Conservation (phyloP, 2,329 filamentous ascomycete genomes). For the Tolypocladium endophyticum region DNA sequence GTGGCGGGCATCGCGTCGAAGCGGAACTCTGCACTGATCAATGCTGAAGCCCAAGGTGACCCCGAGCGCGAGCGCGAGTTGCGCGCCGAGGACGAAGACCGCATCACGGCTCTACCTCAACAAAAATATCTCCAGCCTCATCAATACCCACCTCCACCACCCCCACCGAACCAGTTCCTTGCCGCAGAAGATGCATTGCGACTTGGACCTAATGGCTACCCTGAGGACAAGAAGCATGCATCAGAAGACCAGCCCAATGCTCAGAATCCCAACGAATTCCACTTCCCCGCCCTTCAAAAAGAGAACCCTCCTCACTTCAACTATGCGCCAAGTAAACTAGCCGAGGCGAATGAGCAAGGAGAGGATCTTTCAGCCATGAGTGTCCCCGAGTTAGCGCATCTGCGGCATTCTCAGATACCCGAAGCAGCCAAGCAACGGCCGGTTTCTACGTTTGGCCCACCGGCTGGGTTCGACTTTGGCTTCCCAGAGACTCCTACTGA, state of each 20-base stretch:
- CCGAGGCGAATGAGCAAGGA: conserved; percentile 7
- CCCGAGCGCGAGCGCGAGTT: conserved; percentile 69
- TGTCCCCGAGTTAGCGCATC: conserved; percentile 46
- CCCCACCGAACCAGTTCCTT: conserved; percentile 5
- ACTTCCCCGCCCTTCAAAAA: conserved; percentile 44
- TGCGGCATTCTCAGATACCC: conserved; percentile 35
- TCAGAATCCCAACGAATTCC: conserved; percentile 32
- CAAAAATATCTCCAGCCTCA: conserved; percentile 52
- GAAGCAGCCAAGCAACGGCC: conserved; percentile 26
- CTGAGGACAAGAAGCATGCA: conserved; percentile 30
- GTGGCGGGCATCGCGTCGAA: conserved; percentile 81
- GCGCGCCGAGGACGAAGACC: conserved; percentile 73
- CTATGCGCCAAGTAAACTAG: conserved; percentile 34
- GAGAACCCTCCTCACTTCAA: conserved; percentile 49
- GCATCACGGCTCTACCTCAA: conserved; percentile 69
- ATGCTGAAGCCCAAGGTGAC: conserved; percentile 71
- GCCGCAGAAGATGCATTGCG: not conserved
- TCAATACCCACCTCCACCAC: conserved; percentile 15
- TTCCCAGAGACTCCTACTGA: conserved; percentile 78
- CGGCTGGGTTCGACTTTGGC: conserved; percentile 63
- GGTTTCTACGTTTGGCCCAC: conserved; percentile 47
- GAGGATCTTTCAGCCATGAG: conserved; percentile 20
- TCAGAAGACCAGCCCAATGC: conserved; percentile 8
- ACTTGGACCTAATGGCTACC: conserved; percentile 18
- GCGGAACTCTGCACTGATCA: conserved; percentile 73